Base-by-base conservation (phyloP, 2,329 filamentous ascomycete genomes). In the Neonectria magnoliae region DNA sequence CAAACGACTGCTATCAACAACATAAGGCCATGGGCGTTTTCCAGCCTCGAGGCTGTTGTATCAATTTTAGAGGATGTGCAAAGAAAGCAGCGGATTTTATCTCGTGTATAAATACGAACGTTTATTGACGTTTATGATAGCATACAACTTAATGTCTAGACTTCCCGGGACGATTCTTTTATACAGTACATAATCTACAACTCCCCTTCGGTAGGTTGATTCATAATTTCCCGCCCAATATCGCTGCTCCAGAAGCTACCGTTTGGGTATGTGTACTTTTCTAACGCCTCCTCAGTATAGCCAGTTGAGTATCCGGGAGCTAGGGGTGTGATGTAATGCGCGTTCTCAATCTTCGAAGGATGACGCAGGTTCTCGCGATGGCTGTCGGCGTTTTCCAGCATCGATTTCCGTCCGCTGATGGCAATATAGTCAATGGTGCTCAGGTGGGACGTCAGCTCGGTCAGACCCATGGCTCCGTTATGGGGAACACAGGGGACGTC, bases 231-330 rank as follows among this genome's bases (percentile, higher is more conserved):
- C 45, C 62, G 58, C 4, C 76, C 76, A 56, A 76, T 64, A 8
- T 76, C 74, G 41, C 70, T 74, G 3, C 55, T 66, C 76, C 76
- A 77, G 62, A 77, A 77, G 42, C 64, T 75, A 1, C 76, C 76
- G 20, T 66, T 65, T 1, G 93, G 94, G 77, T 88, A 97, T 51
- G 87, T 86, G 77, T 85, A 97, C 71, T 80, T 81, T 68, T 94
- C 92, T 93, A 97, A 94, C 93, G 97, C 97, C 87, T 97, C 93
- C 2, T 97, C 94, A 75, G 91, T 94, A 79, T 97, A 97, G 0
- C 75, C 76, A 9, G 68, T 76, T 4, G 74, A 76, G 59, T 76
- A 76, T 2, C 94, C 94, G 0, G 94, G 86, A 76, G 93, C 90
- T 67, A 82, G 90, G 0, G 94, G 94, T 1, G 94, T 97, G 70